Evolutionary conservation across 257 asterid species (phyloP).

Genomic region (Cinchona pubescens): DNA sequence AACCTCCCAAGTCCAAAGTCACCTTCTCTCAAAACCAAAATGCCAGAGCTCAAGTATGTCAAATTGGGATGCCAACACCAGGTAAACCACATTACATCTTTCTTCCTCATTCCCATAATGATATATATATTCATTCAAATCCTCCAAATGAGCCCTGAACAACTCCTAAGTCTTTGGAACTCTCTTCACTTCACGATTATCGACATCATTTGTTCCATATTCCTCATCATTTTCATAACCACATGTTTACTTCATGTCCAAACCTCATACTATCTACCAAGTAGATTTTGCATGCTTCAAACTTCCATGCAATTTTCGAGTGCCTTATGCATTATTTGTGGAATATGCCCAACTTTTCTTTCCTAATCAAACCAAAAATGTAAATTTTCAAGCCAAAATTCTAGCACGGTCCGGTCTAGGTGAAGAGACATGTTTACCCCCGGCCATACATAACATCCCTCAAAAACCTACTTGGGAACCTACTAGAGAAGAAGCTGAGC

Average conservation of each 20-base stretch:
- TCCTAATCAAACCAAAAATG: conserved; percentile 63
- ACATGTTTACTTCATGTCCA: conserved; percentile 59
- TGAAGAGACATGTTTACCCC: conserved; percentile 73
- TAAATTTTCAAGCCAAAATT: conserved; percentile 71
- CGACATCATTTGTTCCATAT: conserved; percentile 41
- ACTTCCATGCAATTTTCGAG: conserved; percentile 61
- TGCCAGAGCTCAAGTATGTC: conserved; percentile 47
- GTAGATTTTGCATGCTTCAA: conserved; percentile 71
- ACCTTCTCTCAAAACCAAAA: too few relatives aligned
- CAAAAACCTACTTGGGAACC: conserved; percentile 73
- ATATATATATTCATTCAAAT: conserved; percentile 20
- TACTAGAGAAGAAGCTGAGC: conserved; percentile 62
- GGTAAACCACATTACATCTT: conserved; percentile 47
- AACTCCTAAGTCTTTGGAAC: conserved; percentile 22
- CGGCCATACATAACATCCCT: conserved; percentile 68
- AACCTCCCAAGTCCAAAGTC: conserved; percentile 18
- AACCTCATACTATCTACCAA: conserved; percentile 62
- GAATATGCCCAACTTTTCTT: conserved; percentile 59
- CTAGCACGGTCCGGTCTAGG: conserved; percentile 79
- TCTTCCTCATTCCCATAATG: conserved; percentile 41
- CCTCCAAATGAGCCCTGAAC: conserved; percentile 36
- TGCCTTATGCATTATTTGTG: conserved; percentile 69
- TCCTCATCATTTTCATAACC: conserved; percentile 31
- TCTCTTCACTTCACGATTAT: conserved; percentile 35
- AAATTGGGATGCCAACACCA: conserved; percentile 61